A percentile compares a stretch with the other conserved stretches of the same genome.
Evolutionary conservation across 768 basidiomycete genomes (phyloP).

Genomic region (Lentinula raphanica): DNA sequence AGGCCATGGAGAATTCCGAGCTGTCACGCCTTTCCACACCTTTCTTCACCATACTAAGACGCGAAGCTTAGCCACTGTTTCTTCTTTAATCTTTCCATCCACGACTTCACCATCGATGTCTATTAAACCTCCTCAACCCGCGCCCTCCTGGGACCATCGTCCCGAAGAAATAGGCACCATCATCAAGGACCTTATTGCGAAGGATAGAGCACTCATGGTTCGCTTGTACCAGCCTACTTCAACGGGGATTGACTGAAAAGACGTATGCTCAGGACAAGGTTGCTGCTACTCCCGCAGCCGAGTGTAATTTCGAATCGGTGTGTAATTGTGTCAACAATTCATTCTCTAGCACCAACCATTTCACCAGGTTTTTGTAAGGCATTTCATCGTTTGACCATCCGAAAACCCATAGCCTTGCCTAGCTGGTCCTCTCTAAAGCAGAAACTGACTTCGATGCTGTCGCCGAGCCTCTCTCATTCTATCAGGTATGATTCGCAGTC

Average conservation of each 20-base stretch:
- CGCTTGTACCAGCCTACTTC: neutral
- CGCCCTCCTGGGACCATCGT: conserved; percentile 64
- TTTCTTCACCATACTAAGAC: neutral
- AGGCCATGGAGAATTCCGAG: conserved; percentile 12
- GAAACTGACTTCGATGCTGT: conserved; percentile 49
- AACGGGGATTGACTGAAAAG: neutral
- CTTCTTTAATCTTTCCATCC: neutral
- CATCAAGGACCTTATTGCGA: conserved; percentile 54
- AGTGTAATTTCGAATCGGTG: conserved; percentile 65
- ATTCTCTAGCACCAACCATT: conserved; percentile 4
- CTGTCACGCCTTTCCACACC: neutral
- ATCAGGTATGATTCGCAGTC: conserved; percentile 36
- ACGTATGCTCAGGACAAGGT: conserved; percentile 39
- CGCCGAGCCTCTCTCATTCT: conserved; percentile 65
- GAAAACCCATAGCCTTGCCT: conserved; percentile 7
- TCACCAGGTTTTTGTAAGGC: conserved; percentile 65
- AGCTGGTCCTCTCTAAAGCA: conserved; percentile 57
- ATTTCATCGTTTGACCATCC: conserved; percentile 12
- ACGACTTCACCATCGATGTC: conserved; percentile 33
- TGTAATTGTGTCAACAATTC: neutral
- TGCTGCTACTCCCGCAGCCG: conserved; percentile 48
- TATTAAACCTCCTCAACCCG: conserved; percentile 58
- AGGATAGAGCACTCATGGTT: conserved; percentile 41
- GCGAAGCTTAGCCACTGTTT: conserved; percentile 10
- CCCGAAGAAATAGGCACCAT: conserved; percentile 52